Percentiles rank a stretch among this genome's conserved stretches.
Conservation (phyloP, 148 eudicot genomes). For the Nepenthes mirabilis region DNA sequence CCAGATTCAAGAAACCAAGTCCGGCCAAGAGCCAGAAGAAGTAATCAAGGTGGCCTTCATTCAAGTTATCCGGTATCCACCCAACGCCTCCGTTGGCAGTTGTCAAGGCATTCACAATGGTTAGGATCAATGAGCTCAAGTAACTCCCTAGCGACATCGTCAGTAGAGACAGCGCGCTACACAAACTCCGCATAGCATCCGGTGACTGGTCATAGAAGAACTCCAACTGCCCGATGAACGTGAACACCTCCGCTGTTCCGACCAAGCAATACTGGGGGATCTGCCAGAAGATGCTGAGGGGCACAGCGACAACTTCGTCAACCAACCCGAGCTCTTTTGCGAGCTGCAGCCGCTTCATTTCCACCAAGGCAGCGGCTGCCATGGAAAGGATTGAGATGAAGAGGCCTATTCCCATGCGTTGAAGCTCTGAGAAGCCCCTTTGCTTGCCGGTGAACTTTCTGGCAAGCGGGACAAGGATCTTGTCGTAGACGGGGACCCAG, state of each 20-base stretch:
- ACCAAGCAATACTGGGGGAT: slow-evolving; percentile 70
- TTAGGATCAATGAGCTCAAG: slow-evolving; percentile 65
- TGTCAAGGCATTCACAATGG: slow-evolving; percentile 65
- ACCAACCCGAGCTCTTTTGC: slow-evolving; percentile 24
- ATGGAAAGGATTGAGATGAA: slow-evolving; percentile 73
- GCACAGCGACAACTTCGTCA: slow-evolving; percentile 40
- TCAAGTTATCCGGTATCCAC: slow-evolving; percentile 86
- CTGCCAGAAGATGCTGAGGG: slow-evolving; percentile 84
- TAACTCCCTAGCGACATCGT: slow-evolving; percentile 91
- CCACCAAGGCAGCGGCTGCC: slow-evolving; percentile 76
- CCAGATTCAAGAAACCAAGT: slow-evolving; percentile 45
- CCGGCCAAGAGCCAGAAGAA: slow-evolving; percentile 74
- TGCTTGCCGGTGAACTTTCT: slow-evolving; percentile 31
- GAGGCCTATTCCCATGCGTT: slow-evolving; percentile 86
- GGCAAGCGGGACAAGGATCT: slow-evolving; percentile 50
- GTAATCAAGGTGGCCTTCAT: slow-evolving; percentile 74
- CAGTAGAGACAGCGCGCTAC: slow-evolving; percentile 94
- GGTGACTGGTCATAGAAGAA: slow-evolving; percentile 92
- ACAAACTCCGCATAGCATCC: slow-evolving; percentile 84
- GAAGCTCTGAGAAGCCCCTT: slow-evolving; percentile 71
- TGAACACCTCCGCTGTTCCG: slow-evolving; percentile 91
- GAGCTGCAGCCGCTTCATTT: slow-evolving; percentile 53
- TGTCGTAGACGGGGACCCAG: slow-evolving; percentile 51
- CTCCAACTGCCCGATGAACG: slow-evolving; percentile 88
- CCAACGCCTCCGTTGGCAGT: slow-evolving; percentile 23